These are phyloP conservation scores for Botrytis fragariae DNA, from an alignment of 2,329 filamentous ascomycete genomes.

Conservation along the genomic window DNA sequence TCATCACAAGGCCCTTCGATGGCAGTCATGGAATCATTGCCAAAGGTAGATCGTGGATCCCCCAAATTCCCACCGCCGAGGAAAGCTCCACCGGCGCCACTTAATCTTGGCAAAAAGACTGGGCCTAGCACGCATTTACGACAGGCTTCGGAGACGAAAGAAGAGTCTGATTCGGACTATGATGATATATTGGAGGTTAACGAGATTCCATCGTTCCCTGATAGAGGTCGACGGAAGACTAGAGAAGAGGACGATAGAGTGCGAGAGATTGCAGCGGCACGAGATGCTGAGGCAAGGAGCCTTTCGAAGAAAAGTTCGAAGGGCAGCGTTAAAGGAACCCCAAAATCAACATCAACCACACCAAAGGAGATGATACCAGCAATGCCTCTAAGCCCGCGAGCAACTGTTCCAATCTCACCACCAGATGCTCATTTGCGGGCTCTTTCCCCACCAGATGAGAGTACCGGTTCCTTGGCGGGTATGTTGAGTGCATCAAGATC, in stretches of 20 bases:
- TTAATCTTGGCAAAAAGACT: conserved; percentile 61
- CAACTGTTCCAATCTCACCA: conserved; percentile 36
- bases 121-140: conserved; percentile 45
- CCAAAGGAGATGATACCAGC: conserved; percentile 43
- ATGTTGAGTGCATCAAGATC: conserved; percentile 44
- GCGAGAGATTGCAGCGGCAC: conserved; percentile 64
- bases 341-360: conserved; percentile 42
- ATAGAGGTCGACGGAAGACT: conserved; percentile 76
- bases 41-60: conserved; percentile 47
- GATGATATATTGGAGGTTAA: conserved; percentile 73
- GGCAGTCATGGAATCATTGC: conserved; percentile 44
- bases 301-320: conserved; percentile 70
- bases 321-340: conserved; percentile 42
- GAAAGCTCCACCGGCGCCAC: conserved; percentile 80
- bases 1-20: conserved; percentile 34
- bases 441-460: conserved; percentile 39
- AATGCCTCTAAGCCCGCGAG: conserved; percentile 43
- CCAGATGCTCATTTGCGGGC: conserved; percentile 37
- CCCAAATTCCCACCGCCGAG: conserved; percentile 59
- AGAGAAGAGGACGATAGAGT: conserved; percentile 83
- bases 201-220: conserved; percentile 52
- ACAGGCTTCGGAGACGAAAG: conserved; percentile 48
- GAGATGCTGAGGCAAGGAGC: conserved; percentile 69
- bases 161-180: conserved; percentile 76
- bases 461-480: conserved; percentile 51